Evolutionary conservation across 768 basidiomycete species (phyloP).

Genomic region (Hypholoma fasciculare): DNA sequence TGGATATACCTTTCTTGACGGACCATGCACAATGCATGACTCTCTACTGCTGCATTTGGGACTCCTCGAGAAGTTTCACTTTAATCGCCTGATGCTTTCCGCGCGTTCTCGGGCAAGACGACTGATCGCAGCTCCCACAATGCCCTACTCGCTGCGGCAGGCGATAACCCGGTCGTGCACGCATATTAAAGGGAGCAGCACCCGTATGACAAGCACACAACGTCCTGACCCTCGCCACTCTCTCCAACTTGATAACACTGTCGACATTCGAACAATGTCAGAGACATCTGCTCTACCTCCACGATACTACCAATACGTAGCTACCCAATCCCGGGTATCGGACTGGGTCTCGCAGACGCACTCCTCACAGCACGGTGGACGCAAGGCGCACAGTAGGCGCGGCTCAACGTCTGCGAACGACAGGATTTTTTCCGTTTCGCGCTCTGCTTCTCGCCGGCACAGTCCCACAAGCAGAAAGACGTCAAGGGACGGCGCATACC

Average conservation of each 20-base stretch:
- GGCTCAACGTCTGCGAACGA: background rate
- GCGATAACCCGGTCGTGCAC: background rate
- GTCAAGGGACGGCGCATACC: background rate
- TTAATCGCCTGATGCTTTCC: background rate
- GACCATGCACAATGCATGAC: background rate
- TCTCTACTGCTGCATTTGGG: background rate
- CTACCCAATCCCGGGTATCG: conserved; percentile 4
- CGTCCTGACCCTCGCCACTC: background rate
- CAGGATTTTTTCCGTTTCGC: background rate
- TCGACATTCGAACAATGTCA: background rate
- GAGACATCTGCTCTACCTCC: background rate
- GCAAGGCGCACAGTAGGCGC: background rate
- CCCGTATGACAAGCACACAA: background rate
- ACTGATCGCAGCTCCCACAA: background rate
- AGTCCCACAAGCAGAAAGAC: background rate
- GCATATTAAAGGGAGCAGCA: background rate
- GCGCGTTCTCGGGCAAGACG: background rate
- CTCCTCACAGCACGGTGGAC: background rate
- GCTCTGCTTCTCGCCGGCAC: background rate
- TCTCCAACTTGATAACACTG: background rate
- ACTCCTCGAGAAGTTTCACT: background rate
- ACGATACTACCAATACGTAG: conserved; percentile 7
- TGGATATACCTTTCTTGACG: background rate
- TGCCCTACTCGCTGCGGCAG: background rate
- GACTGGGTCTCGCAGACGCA: conserved; percentile 4